Percentiles rank a stretch among this genome's conserved stretches.
phyloP scores from a whole-genome alignment of 2,329 filamentous ascomycete genomes.

The Aspergillus terreus region DNA sequence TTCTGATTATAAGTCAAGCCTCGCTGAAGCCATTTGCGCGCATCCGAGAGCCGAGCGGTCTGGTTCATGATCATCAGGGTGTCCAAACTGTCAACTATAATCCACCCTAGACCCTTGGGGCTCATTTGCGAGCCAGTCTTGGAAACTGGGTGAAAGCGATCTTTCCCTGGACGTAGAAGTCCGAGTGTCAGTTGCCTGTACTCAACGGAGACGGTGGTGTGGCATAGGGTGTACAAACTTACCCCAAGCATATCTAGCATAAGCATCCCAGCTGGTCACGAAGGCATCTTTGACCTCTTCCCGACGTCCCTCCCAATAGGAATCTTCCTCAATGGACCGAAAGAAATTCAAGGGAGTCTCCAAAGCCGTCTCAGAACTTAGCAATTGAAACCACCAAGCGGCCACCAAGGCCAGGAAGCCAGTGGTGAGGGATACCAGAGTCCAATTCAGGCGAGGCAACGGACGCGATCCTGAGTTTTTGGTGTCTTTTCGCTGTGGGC shows the following conservation, averaged over 20 bases:
- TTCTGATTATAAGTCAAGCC: constrained; percentile 82
- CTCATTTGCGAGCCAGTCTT: constrained; percentile 83
- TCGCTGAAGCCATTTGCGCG: constrained; percentile 81
- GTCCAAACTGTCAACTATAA: constrained; percentile 92
- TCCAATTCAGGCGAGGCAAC: no score
- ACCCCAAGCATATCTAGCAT: constrained; percentile 93
- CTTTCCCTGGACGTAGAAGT: no score
- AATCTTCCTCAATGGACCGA: constrained; percentile 23
- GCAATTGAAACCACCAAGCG: no score
- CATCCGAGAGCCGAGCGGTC: constrained; percentile 76
- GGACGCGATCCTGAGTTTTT: no score
- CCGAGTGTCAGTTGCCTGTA: no score
- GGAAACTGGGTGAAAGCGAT: constrained; percentile 61
- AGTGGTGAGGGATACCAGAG: no score
- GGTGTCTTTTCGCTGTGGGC: no score
- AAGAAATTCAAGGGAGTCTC: no score
- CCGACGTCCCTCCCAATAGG: constrained; percentile 74
- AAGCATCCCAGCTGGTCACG: constrained; percentile 85
- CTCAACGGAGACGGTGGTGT: no score
- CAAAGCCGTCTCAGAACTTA: no score
- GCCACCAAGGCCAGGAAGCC: no score
- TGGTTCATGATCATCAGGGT: constrained; percentile 99
- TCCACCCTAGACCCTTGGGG: constrained; percentile 88
- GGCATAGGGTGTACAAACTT: constrained; percentile 30
- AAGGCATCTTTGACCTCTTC: constrained; percentile 86